phyloP scores from a whole-genome alignment of 495 filamentous ascomycete genomes.

The Gamarada debralockiae region DNA sequence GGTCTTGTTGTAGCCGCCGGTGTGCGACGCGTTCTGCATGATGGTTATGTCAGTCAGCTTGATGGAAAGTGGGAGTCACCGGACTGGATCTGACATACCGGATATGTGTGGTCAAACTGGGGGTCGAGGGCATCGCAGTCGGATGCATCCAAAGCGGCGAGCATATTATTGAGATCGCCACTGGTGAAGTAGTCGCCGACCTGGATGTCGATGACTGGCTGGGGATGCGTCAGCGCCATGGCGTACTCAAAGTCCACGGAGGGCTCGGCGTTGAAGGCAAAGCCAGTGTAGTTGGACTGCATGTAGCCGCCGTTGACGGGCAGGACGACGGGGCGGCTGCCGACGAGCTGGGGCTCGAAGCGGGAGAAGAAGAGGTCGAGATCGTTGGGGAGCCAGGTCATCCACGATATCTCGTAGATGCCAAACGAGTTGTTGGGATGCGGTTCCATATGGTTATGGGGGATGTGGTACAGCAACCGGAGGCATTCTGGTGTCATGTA shows the following conservation, averaged over 20 bases:
- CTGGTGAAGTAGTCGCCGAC: background rate
- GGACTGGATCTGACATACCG: too few species aligned
- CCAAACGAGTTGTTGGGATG: slow-evolving; percentile 22
- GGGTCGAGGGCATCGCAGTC: background rate
- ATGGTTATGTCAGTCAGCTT: too few species aligned
- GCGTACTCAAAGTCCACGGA: background rate
- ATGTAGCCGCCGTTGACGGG: background rate
- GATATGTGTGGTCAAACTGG: background rate
- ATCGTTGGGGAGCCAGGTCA: slow-evolving; percentile 43
- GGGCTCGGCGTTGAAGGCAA: background rate
- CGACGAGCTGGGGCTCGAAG: slow-evolving; percentile 31
- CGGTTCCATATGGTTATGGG: slow-evolving; percentile 10
- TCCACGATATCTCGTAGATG: slow-evolving; percentile 29
- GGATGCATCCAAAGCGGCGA: background rate
- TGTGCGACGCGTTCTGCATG: too few species aligned
- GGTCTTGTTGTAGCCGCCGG: background rate
- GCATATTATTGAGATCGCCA: background rate
- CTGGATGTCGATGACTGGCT: background rate
- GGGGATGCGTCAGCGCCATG: background rate
- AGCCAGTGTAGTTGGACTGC: background rate
- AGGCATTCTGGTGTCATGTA: slow-evolving; percentile 25
- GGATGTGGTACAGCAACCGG: slow-evolving; percentile 19
- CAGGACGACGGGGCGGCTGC: background rate
- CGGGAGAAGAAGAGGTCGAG: slow-evolving; percentile 54
- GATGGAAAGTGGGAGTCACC: too few species aligned